These are phyloP conservation scores for Andrographis paniculata DNA, from an alignment of 305 asterid species.

Conservation along the genomic window DNA sequence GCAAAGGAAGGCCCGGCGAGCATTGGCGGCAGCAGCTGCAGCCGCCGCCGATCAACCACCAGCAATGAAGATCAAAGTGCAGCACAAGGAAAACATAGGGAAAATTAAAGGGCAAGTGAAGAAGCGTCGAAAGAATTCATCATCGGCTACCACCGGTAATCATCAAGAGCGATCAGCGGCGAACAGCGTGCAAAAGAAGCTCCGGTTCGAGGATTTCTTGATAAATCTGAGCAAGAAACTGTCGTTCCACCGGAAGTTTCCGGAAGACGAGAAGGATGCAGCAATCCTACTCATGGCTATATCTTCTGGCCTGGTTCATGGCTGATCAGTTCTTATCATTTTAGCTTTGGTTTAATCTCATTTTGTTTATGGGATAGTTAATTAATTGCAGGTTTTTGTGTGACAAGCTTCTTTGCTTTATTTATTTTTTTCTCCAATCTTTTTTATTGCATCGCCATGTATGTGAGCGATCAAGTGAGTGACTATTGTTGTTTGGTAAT, in stretches of 20 bases:
- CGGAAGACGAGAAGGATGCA: constrained; percentile 93
- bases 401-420: no score
- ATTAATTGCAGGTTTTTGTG: no score
- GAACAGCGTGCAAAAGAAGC: constrained; percentile 24
- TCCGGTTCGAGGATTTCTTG: constrained; percentile 67
- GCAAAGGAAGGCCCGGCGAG: constrained; percentile 89
- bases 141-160: background rate
- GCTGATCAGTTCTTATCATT: constrained; percentile 24
- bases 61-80: constrained; percentile 44
- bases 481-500: no score
- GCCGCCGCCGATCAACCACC: constrained; percentile 14
- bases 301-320: constrained; percentile 75
- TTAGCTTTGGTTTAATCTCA: no score
- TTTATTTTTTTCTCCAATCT: no score
- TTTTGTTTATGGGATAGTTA: no score
- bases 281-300: constrained; percentile 89
- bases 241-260: constrained; percentile 60
- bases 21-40: constrained; percentile 49
- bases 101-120: constrained; percentile 33
- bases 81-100: constrained; percentile 30
- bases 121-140: constrained; percentile 43
- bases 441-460: no score
- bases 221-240: constrained; percentile 58
- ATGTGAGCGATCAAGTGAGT: no score
- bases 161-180: constrained; percentile 18